Percentiles rank a stretch among this genome's conserved stretches.
Evolutionary conservation across 306 rosid species (phyloP).

Genomic region (Gynostemma pentaphyllum): DNA sequence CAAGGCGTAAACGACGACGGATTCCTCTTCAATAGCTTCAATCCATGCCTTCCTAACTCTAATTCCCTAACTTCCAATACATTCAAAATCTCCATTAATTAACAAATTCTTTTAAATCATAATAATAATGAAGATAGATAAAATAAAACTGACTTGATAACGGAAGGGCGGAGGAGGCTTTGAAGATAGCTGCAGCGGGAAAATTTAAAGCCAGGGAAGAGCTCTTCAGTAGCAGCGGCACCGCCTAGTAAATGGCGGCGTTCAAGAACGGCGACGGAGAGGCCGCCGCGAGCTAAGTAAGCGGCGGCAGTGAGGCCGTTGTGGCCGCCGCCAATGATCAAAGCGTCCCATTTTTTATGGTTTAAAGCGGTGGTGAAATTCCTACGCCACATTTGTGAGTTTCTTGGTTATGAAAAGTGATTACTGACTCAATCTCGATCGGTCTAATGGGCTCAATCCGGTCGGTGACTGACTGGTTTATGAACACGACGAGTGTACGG

Average conservation of each 20-base stretch:
- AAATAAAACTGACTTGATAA: constrained; percentile 51
- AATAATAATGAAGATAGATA: too few relatives aligned
- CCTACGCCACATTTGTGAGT: constrained; percentile 56
- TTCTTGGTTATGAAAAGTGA: too few relatives aligned
- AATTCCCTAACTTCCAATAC: constrained; percentile 35
- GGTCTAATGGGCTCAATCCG: too few relatives aligned
- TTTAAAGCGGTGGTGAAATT: constrained; percentile 39
- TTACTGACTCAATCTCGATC: too few relatives aligned
- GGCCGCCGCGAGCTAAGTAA: constrained; percentile 75
- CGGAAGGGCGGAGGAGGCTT: constrained; percentile 78
- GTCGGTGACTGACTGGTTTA: too few relatives aligned
- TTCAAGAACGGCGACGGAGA: constrained; percentile 85
- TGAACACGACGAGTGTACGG: too few relatives aligned
- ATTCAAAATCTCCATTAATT: too few relatives aligned
- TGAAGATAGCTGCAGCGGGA: constrained; percentile 93
- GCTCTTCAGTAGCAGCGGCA: constrained; percentile 82
- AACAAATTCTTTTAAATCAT: too few relatives aligned
- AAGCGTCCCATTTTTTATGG: constrained; percentile 78
- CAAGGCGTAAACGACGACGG: constrained; percentile 92
- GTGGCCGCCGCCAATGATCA: constrained; percentile 87
- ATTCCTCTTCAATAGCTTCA: constrained; percentile 69
- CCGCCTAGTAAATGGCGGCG: constrained; percentile 90
- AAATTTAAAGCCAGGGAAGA: constrained; percentile 76
- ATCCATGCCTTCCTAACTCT: constrained; percentile 65
- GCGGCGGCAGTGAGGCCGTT: constrained; percentile 92